Conservation (phyloP, 2,329 filamentous ascomycete genomes). For the Coniochaeta hoffmannii region DNA sequence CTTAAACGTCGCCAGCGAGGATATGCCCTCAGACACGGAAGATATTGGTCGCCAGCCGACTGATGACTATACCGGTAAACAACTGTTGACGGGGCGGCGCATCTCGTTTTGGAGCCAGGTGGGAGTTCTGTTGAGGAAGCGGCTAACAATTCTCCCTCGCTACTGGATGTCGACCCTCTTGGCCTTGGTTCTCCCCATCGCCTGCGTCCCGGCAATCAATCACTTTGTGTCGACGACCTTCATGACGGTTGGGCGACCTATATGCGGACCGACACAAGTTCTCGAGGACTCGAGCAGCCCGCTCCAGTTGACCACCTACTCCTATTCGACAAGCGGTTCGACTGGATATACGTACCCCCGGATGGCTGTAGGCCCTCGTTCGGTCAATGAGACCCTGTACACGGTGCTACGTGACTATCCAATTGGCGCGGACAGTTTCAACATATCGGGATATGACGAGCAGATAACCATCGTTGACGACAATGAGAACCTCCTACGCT, state of each 20-base stretch:
- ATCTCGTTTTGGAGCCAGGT: slow-evolving; percentile 12
- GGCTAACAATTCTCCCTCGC: slow-evolving; percentile 11
- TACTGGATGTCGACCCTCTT: slow-evolving; percentile 15
- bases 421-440: slow-evolving; percentile 2
- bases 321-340: not conserved
- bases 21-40: slow-evolving; percentile 4
- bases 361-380: slow-evolving; percentile 7
- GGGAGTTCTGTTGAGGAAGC: slow-evolving; percentile 13
- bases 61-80: not conserved
- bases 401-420: slow-evolving; percentile 6
- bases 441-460: slow-evolving; percentile 11
- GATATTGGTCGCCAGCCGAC: not conserved
- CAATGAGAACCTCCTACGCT: slow-evolving; percentile 43
- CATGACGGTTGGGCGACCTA: slow-evolving; percentile 1
- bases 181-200: slow-evolving; percentile 13
- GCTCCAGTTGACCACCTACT: not conserved
- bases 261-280: not conserved
- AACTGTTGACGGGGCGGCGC: slow-evolving; percentile 7
- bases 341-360: not conserved
- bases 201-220: slow-evolving; percentile 11
- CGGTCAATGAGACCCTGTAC: slow-evolving; percentile 2
- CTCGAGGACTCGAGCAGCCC: not conserved
- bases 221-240: slow-evolving; percentile 6
- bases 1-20: slow-evolving; percentile 17
- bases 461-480: slow-evolving; percentile 34